Base-by-base conservation (phyloP, 352 stramenopile genomes). In the Plasmopara halstedii region DNA sequence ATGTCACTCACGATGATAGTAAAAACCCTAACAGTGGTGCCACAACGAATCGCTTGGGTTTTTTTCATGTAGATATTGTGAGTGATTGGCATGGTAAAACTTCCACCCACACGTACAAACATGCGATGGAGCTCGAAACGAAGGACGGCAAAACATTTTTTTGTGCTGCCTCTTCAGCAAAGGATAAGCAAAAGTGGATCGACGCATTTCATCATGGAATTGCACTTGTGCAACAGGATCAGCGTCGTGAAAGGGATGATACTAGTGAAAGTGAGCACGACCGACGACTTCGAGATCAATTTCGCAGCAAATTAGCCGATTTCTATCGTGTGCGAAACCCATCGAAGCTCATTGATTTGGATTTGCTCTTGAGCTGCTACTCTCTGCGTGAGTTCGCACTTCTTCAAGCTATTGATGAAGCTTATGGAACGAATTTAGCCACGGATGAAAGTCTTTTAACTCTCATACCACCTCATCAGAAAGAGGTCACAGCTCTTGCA, bases 31-130 rank as follows among this genome's bases (percentile, higher is more conserved):
- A 52, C 8, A 48, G 58, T 35, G 55, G 55, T 5, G 55, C 55
- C 15, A 64, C 41, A 13, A 59, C 56, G n/a, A 37, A 33, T 45
- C 50, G 43, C 6, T 41, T 64, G 4, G 56, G 56, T 6, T 56
- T 58, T 37, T 81, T 88, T 46, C 29, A 54, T 6, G 67, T 85
- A 2, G 64, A 70, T 7, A 62, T 70, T 2, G 76, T 87, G 10
- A 64, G 63, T n/a, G 70, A 85, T 9, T 91, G 79, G 79, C 47
- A 82, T 18, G 79, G 79, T 0, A 81, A 81, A 42, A 90, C 79
- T 0, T 67, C 50, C 0, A 64, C 62, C 0, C 60, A 81, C 26
- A 64, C 36, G 5, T 85, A 79, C 48, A 57, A 67, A 0, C 62
- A 86, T 27, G 79, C 74, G 5, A 67, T 91, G 46, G 76, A 87